phyloP scores from a whole-genome alignment of 2,329 filamentous ascomycete species.

The Fusarium floridanum region DNA sequence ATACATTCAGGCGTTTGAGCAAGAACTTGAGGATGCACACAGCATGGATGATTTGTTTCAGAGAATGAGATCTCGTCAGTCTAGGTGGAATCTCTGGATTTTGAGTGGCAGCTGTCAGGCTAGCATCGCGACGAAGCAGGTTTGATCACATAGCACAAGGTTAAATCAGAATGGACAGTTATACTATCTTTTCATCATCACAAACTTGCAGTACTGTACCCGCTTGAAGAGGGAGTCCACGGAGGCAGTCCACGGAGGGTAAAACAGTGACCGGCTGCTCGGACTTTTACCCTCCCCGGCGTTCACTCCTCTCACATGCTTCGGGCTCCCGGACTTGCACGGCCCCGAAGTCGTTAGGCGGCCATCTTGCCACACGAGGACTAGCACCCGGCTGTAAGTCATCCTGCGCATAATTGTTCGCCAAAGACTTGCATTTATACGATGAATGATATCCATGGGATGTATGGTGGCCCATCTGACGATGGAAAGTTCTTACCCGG shows the following conservation, averaged over 20 bases:
- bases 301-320: neutral
- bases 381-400: too few relatives aligned
- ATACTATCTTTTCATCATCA: neutral
- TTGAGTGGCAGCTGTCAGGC: neutral
- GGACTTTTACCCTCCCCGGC: neutral
- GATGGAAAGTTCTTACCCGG: too few relatives aligned
- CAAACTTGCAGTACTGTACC: neutral
- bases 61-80: neutral
- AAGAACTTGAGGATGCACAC: neutral
- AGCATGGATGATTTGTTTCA: neutral
- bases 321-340: neutral
- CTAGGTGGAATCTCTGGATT: neutral
- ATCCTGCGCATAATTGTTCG: too few relatives aligned
- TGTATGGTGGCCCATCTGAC: too few relatives aligned
- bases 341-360: too few relatives aligned
- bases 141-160: neutral
- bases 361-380: too few relatives aligned
- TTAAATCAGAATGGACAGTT: neutral
- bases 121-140: neutral
- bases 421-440: too few relatives aligned
- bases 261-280: neutral
- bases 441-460: too few relatives aligned
- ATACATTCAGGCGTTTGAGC: neutral
- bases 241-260: too few relatives aligned
- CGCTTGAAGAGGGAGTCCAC: too few relatives aligned